Evolutionary conservation across 2,329 filamentous ascomycete species (phyloP), one percentile per base, ranked within the genome.

Genomic region (Lecanicillium sp.): DNA sequence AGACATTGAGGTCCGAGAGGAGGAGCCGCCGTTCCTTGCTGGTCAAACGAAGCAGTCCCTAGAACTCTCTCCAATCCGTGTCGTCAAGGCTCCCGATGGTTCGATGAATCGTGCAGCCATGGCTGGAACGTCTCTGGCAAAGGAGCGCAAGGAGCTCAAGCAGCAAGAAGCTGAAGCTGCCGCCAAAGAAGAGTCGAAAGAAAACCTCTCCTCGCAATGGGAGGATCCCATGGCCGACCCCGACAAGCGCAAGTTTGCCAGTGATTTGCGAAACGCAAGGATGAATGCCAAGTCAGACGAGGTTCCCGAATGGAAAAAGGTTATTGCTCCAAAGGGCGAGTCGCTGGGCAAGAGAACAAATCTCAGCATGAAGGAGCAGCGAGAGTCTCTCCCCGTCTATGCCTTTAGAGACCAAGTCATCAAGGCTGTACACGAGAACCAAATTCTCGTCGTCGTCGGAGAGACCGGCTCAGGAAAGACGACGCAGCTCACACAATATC

Each of bases 391-490:
- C 36, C 92, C 92, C 0, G 89, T 97, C 0, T 98, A 69, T 63
- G 84, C 81, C 38, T 96, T 98, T 66, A 79, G 90, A 39, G 82
- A 78, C 36, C 85, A 94, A 54, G 74, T 98, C 20, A 82, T 97
- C 47, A 79, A 94, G 50, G 92, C 92, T 17, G 82, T 98, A 3
- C 69, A 72, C 18, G 81, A 87, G 29, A 92, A 98, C 55, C 90
- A 97, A 55, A 75, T 98, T 33, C 61, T 98, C 46, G 94, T 98
- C 54, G 90, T 98, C 0, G 90, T 98, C 37, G 92, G 92, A 51
- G 92, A 98, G 58, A 98, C 92, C 37, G 92, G 92, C 12, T 96
- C 88, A 1, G 92, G 92, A 49, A 98, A 98, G 63, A 98, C 92
- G 0, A 98, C 92, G 0, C 92, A 98, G 57, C 61, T 98, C 40